Evolutionary conservation across 495 filamentous ascomycete species (phyloP).

Genomic region (Hyaloscypha variabilis): DNA sequence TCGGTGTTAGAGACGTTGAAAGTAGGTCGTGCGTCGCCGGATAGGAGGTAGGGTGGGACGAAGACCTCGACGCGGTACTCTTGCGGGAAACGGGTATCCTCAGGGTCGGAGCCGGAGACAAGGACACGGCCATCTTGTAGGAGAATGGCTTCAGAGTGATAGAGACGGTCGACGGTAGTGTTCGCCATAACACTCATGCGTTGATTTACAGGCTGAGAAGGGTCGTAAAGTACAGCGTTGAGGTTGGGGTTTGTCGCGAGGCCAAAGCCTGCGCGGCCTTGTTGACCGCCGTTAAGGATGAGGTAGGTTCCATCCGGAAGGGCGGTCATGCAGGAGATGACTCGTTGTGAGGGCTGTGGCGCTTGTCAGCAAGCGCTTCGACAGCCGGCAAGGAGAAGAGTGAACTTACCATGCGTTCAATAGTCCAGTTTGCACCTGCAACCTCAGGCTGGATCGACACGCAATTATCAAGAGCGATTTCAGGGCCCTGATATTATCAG

Average conservation of each 20-base stretch:
- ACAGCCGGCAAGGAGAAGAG: too few species aligned
- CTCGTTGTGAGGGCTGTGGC: conserved; percentile 54
- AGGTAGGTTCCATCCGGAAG: conserved; percentile 71
- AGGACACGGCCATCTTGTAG: conserved; percentile 70
- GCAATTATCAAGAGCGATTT: conserved; percentile 71
- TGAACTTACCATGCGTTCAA: conserved; percentile 58
- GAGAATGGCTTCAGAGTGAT: conserved; percentile 67
- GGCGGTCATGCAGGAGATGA: conserved; percentile 65
- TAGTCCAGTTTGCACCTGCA: conserved; percentile 53
- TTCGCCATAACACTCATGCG: conserved; percentile 67
- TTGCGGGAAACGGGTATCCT: conserved; percentile 39
- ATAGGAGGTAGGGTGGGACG: conserved; percentile 62
- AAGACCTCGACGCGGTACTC: conserved; percentile 72
- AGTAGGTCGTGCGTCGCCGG: conserved; percentile 47
- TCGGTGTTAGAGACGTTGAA: conserved; percentile 51
- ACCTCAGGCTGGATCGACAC: conserved; percentile 61
- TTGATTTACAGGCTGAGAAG: conserved; percentile 50
- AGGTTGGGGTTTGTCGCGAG: conserved; percentile 56
- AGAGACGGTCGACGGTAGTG: conserved; percentile 64
- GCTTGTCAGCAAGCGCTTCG: neutral
- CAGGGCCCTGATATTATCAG: too few species aligned
- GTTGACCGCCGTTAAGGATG: conserved; percentile 61
- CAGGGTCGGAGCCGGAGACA: conserved; percentile 64
- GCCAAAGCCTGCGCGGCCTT: conserved; percentile 67
- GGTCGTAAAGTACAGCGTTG: conserved; percentile 67